Evolutionary conservation across 163 green algal species (phyloP), one percentile per base, ranked within the genome.

Genomic region (Chloroidium sp.): DNA sequence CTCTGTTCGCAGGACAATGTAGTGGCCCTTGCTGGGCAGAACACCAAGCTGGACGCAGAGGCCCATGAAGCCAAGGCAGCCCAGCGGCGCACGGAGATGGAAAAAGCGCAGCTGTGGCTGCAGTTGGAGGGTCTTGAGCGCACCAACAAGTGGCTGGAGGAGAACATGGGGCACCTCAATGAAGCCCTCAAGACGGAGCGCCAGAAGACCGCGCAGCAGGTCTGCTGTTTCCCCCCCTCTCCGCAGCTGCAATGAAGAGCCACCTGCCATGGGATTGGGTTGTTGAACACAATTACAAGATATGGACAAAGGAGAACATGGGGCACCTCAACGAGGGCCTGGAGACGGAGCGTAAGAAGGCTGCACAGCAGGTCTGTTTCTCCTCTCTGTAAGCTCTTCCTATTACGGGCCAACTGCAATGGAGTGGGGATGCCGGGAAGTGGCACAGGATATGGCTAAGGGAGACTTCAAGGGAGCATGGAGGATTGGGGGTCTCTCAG

Each of bases 91-190:
- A 58, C 79, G 6, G 59, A 76, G 58, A 72, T 88, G 13, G 79
- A 82, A 0, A 77, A 86, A 60, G 72, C 75, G 4, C 76, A 85
- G 74, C 60, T 90, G 64, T 76, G 86, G 62, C 89, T 94, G 84
- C 86, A 94, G 82, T 91, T 91, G 78, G 90, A 90, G 76, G 84
- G 91, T 36, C 74, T 92, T 76, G 84, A 92, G 82, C 83, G 87
- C 81, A 84, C 85, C 81, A 90, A 87, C 62, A 76, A 83, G 1
- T 94, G 90, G 90, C 82, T 94, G 62, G 84, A 84, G 2, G 88
- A 91, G 14, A 88, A 92, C 81, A 67, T 93, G 59, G 82, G 83
- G n/a, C 80, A 78, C 75, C 94, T 94, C 83, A 76, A 67, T 3
- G 77, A 85, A 61, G 61, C 80, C 10, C 79, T 82, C 61, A 79